Evolutionary conservation across 306 rosid genomes (phyloP), one percentile per base, ranked within the genome.

Genomic region (Fagus crenata): DNA sequence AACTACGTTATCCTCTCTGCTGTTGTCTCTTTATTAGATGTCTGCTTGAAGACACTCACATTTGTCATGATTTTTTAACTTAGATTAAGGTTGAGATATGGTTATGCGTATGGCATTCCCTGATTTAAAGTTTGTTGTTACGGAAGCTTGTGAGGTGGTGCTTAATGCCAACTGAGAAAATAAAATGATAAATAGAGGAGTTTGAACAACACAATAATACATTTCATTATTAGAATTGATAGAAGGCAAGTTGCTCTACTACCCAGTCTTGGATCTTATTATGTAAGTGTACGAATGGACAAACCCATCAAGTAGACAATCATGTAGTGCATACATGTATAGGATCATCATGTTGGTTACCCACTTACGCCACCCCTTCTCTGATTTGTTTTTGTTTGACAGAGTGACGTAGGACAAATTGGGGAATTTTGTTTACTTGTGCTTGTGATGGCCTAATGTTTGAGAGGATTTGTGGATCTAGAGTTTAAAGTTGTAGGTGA

Each of bases 21-120:
- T 22, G 70, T 69, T 65, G 46, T 53, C 72, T 73, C 17, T 76
- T 46, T 46, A 46, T 46, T 46, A 9, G 51, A 7, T 46, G 51
- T 46, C 51, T 46, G 51, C 51, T 9, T 46, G 51, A 46, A 46
- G 51, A 46, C 11, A 14, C 2, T 46, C 51, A 46, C 51, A 46
- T 46, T 46, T 46, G 51, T 46, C 14, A 2, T 9, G 14, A 46
- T 9, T 17, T 39, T 1, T 17, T 6, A 39, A 39, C 31, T 39
- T 17, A 7, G 71, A 31, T 67, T 65, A 39, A 39, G 40, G 71
- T 65, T 37, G 46, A 65, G 43, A 65, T 39, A 37, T 65, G 1
- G 7, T 65, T 39, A n/a, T 65, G 33, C 15, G 7, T 32, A 15
- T 43, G 7, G 5, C 33, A 17, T 65, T 2, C 49, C 49, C 46